Conservation (phyloP, 2,329 filamentous ascomycete species). For the Dothiorella sarmentorum region DNA sequence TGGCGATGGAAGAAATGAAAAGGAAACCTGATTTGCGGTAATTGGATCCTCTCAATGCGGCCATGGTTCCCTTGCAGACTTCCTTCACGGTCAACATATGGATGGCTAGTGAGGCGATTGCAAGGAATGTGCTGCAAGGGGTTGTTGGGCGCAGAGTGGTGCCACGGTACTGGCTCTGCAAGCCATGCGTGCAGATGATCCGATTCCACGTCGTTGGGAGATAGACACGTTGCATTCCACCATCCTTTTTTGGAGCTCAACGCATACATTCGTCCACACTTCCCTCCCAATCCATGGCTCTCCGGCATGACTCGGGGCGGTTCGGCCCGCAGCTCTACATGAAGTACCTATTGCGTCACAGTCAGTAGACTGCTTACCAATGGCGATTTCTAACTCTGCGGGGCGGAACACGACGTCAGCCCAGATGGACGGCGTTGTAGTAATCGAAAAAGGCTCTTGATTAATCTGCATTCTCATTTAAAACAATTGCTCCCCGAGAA, state of each 20-base stretch:
- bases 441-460: too few relatives aligned
- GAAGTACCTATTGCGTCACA: background rate
- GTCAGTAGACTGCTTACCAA: conserved; percentile 3
- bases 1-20: conserved; percentile 1
- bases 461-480: too few relatives aligned
- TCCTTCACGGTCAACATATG: too few relatives aligned
- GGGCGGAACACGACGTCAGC: conserved; percentile 9
- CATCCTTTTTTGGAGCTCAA: too few relatives aligned
- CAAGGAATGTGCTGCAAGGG: too few relatives aligned
- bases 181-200: background rate
- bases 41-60: background rate
- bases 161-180: too few relatives aligned
- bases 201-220: background rate
- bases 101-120: too few relatives aligned
- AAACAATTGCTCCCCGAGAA: too few relatives aligned
- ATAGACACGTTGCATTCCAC: background rate
- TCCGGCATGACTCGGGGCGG: background rate
- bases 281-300: background rate
- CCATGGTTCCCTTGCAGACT: too few relatives aligned
- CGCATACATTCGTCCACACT: too few relatives aligned
- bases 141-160: too few relatives aligned
- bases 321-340: conserved; percentile 2
- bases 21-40: background rate
- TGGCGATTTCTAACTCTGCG: background rate
- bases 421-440: background rate